Conservation (phyloP, 495 filamentous ascomycete genomes). For the Trypethelium eluteriae region DNA sequence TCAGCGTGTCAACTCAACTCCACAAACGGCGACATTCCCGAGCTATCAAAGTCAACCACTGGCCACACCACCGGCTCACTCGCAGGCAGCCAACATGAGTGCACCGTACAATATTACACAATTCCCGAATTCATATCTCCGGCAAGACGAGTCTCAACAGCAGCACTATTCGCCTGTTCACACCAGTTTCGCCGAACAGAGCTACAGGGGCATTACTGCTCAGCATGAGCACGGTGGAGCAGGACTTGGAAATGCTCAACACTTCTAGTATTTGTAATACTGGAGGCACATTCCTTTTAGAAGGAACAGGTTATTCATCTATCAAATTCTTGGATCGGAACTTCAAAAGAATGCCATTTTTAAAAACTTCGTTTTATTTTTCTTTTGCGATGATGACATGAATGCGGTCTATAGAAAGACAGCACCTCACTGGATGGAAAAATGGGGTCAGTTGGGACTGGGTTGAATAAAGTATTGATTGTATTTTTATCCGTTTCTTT, state of each 20-base stretch:
- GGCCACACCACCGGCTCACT: slow-evolving; percentile 24
- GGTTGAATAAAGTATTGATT: not conserved
- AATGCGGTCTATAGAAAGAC: not conserved
- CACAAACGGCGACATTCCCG: slow-evolving; percentile 32
- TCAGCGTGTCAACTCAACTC: slow-evolving; percentile 22
- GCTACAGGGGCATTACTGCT: not conserved
- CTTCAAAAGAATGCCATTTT: not conserved
- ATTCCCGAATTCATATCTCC: slow-evolving; percentile 31
- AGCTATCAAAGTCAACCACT: slow-evolving; percentile 32
- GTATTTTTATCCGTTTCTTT: slow-evolving; percentile 13
- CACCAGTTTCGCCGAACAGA: slow-evolving; percentile 21
- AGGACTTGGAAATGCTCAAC: not conserved
- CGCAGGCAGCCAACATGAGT: slow-evolving; percentile 26
- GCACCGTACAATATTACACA: slow-evolving; percentile 31
- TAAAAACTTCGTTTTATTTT: not conserved
- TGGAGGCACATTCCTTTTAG: not conserved
- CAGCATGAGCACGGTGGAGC: not conserved
- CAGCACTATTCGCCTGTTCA: slow-evolving; percentile 26
- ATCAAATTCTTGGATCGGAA: not conserved
- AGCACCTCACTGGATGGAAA: not conserved
- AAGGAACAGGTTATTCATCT: too few species aligned
- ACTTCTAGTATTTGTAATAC: not conserved
- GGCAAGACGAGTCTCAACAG: slow-evolving; percentile 24
- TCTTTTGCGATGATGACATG: not conserved
- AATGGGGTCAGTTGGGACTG: not conserved